These are phyloP conservation scores for Aureobasidium uvarum DNA, from an alignment of 2,329 filamentous ascomycete species.

Conservation along the genomic window DNA sequence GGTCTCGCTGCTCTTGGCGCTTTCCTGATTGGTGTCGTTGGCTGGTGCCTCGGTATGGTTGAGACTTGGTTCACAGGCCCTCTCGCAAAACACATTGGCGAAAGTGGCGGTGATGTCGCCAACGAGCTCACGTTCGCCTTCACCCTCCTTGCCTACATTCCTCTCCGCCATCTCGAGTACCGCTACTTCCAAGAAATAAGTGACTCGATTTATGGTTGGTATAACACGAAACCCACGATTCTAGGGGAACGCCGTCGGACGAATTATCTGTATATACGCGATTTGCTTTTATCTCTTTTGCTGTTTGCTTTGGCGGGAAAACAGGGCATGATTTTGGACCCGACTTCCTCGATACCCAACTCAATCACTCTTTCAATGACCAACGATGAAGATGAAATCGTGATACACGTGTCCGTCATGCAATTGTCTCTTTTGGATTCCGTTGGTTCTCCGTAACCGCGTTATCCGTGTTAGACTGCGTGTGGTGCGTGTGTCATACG, in stretches of 20 bases:
- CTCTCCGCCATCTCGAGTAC: conserved; percentile 51
- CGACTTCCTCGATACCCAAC: conserved; percentile 24
- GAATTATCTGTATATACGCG: conserved; percentile 22
- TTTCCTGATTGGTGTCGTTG: conserved; percentile 43
- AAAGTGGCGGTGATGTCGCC: conserved; percentile 56
- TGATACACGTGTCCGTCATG: conserved; percentile 12
- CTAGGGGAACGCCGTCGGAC: conserved; percentile 4
- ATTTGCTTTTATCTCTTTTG: conserved; percentile 12
- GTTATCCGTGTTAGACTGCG: conserved; percentile 24
- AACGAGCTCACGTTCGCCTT: conserved; percentile 55
- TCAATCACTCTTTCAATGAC: conserved; percentile 19
- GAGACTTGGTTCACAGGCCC: conserved; percentile 60
- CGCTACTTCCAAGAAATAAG: conserved; percentile 44
- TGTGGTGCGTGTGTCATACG: conserved; percentile 18
- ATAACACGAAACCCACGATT: neutral
- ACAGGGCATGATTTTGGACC: conserved; percentile 11
- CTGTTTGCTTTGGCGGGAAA: conserved; percentile 16
- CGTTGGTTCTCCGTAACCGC: conserved; percentile 17
- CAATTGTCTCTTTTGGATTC: conserved; percentile 6
- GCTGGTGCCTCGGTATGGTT: conserved; percentile 58
- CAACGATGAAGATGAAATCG: conserved; percentile 13
- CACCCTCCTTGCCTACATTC: conserved; percentile 50
- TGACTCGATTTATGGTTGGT: neutral
- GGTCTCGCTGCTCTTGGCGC: conserved; percentile 45
- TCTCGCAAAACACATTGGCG: conserved; percentile 56